Conservation (phyloP, 176 grass and related monocot genomes). For the Dactylis glomerata region DNA sequence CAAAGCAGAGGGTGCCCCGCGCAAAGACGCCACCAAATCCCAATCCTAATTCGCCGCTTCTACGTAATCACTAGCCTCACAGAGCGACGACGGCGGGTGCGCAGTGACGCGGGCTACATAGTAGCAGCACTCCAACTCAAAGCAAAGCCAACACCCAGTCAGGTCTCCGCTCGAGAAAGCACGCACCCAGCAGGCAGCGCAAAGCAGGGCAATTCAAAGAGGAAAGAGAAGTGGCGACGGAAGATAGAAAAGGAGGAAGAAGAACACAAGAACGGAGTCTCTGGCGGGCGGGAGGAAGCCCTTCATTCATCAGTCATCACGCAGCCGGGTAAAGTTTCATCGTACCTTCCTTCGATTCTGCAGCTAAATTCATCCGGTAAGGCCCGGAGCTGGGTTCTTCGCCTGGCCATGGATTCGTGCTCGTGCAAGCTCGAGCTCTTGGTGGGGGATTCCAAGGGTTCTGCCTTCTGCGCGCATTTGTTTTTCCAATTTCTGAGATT, state of each 20-base stretch:
- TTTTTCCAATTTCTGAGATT: background rate
- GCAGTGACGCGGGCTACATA: slow-evolving; percentile 32
- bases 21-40: background rate
- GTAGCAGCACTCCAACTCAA: background rate
- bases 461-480: background rate
- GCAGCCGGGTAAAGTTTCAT: slow-evolving; percentile 7
- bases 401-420: too few relatives aligned
- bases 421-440: background rate
- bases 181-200: slow-evolving; percentile 5
- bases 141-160: slow-evolving; percentile 16
- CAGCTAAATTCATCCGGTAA: background rate
- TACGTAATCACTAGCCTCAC: slow-evolving; percentile 26
- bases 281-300: background rate
- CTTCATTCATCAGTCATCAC: background rate
- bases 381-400: background rate
- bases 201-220: background rate
- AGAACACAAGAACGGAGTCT: background rate
- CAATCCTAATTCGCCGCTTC: background rate
- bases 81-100: background rate
- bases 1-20: background rate
- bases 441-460: background rate
- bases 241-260: background rate
- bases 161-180: slow-evolving; percentile 12
- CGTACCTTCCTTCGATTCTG: background rate
- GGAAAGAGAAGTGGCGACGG: background rate